Base-by-base conservation (phyloP, 75 land plant genomes). In the Gnetum montanum region DNA sequence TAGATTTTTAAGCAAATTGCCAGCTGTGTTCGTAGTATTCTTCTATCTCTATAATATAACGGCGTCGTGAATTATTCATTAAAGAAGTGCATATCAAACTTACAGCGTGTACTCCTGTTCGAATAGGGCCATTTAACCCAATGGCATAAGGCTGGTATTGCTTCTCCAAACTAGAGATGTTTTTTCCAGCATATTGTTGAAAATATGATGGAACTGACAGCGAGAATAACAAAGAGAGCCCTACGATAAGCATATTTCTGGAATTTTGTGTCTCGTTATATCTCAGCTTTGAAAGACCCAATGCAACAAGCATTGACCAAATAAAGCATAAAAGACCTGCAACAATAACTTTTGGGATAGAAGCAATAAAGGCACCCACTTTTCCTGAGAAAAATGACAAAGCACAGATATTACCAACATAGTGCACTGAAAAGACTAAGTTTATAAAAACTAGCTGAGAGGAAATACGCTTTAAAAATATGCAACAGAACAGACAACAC, bases 141-240 rank as follows among this genome's bases (percentile, higher is more conserved):
- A 73, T 61, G 26, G 60, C 58, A 34, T 66, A 76, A 4, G 71
- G 79, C 36, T 61, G 79, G 46, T 73, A 75, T 34, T 73, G 62
- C 47, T 28, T 40, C 2, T 59, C 47, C 24, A 58, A 15, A 10
- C 26, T 31, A 4, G 36, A 11, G 23, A n/a, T 35, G 35, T 41
- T 27, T 3, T 44, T 36, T 29, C 23, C 44, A 16, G 29, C 48
- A 49, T 73, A 74, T 49, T 76, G 79, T 52, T 76, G 79, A 62
- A 76, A 73, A 65, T 73, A 76, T 31, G 79, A 48, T 1, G 78
- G 78, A 24, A 76, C 16, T 49, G 78, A 76, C 8, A 76, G 58
- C 3, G 62, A 60, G 3, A 60, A 24, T 18, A 60, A 47, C 29
- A 60, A 49, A 28, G 62, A 60, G 12, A 60, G 62, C 20, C 62